Conservation (phyloP, 345 rosid species). For the Ricinus communis region DNA sequence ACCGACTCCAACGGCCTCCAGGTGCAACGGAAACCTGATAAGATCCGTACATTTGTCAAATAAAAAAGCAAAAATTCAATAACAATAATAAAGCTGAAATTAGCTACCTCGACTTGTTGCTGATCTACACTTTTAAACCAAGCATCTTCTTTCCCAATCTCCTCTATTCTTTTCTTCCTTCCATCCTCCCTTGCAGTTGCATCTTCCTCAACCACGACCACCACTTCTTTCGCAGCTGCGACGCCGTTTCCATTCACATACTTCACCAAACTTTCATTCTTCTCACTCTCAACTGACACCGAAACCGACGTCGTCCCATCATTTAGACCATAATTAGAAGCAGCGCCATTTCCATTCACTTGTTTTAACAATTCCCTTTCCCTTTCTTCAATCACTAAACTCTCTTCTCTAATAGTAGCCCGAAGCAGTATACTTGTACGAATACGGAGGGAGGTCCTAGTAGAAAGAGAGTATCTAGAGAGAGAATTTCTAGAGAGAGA, state of each 20-base stretch:
- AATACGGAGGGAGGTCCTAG: neutral
- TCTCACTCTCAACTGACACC: slow-evolving; percentile 21
- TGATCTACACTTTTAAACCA: slow-evolving; percentile 69
- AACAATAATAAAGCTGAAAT: too few species aligned
- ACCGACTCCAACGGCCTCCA: slow-evolving; percentile 95
- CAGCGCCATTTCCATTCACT: slow-evolving; percentile 43
- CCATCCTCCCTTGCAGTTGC: slow-evolving; percentile 42
- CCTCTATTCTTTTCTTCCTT: slow-evolving; percentile 87
- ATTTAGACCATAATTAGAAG: slow-evolving; percentile 25
- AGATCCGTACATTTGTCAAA: slow-evolving; percentile 14
- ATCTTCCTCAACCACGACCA: slow-evolving; percentile 23
- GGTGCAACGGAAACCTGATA: slow-evolving; percentile 91
- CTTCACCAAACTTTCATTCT: slow-evolving; percentile 60
- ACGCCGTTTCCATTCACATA: slow-evolving; percentile 53
- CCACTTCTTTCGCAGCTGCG: slow-evolving; percentile 22
- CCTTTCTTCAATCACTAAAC: slow-evolving; percentile 54
- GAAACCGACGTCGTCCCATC: too few species aligned
- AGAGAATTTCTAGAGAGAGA: slow-evolving; percentile 25
- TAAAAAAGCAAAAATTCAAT: neutral
- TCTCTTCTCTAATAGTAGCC: slow-evolving; percentile 43
- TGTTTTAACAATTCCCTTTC: slow-evolving; percentile 35
- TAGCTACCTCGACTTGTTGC: slow-evolving; percentile 50
- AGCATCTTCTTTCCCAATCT: slow-evolving; percentile 91
- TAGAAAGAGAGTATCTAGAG: slow-evolving; percentile 29
- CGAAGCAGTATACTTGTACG: too few species aligned